Evolutionary conservation across 805 yeast genomes (phyloP), one percentile per base, ranked within the genome.

Genomic region (Metschnikowia continentalis): DNA sequence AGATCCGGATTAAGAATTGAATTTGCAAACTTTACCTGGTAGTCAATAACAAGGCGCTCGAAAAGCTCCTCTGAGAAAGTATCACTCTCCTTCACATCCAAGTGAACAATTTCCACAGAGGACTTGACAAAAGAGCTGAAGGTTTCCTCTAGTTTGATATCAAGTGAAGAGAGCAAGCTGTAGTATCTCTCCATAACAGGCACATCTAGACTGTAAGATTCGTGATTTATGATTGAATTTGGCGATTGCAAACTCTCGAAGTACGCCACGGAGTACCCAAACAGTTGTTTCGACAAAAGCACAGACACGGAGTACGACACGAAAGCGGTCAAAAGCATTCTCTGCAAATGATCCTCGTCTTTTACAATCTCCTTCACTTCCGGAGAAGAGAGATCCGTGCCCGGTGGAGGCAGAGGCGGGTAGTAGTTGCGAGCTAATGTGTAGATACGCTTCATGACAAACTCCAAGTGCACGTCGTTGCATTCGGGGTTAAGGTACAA

Each of bases 301-400:
- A 75, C 60, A 37, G 75, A 78, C 13, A 81, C 66, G 1, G 78
- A 62, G 57, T 81, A 77, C 1, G 91, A 78, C 19, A 86, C 56
- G 43, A 87, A 78, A 43, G 84, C 77, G 37, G 83, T 81, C 47
- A 92, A 68, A 39, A 90, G 68, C 56, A 79, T 80, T 35, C 88
- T 75, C 60, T 88, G 92, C 33, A 86, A 67, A 51, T 75, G 77
- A 6, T 76, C 70, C 63, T 87, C 94, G 56, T 82, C 84, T 35
- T 74, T 73, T n/a, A 57, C 58, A 32, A 77, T 67, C 58, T 63
- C 63, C 3, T 71, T 58, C 43, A 79, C 54, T 35, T 77, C 78
- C 6, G 66, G 70, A 0, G 71, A 55, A 35, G 77, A 67, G 1
- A 56, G 65, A 60, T 13, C 83, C 72, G 35, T 81, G 78, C 7